phyloP scores from a whole-genome alignment of 2,329 filamentous ascomycete genomes.

The Aureobasidium sp. region DNA sequence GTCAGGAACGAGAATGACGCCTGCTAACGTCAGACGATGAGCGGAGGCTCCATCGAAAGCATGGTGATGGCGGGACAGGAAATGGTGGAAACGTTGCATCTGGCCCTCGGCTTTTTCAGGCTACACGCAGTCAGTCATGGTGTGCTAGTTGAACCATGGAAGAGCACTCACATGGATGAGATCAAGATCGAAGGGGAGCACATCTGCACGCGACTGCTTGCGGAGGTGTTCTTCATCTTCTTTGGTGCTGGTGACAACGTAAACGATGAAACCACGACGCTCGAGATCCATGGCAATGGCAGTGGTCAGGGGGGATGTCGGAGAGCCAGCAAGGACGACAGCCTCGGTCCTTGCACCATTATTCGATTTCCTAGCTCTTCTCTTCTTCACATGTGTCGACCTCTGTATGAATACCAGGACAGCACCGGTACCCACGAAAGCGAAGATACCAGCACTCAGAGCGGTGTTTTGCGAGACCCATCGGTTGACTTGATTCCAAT shows the following conservation, averaged over 20 bases:
- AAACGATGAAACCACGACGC: conserved; percentile 85
- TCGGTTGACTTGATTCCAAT: conserved; percentile 50
- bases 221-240: conserved; percentile 78
- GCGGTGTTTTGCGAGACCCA: conserved; percentile 69
- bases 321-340: conserved; percentile 78
- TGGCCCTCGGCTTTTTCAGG: conserved; percentile 58
- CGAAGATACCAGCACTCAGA: conserved; percentile 59
- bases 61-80: conserved; percentile 65
- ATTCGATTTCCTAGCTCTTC: conserved; percentile 66
- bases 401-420: conserved; percentile 50
- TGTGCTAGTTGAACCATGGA: conserved; percentile 10
- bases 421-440: conserved; percentile 58
- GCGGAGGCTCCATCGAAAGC: conserved; percentile 67
- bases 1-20: conserved; percentile 74
- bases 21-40: conserved; percentile 67
- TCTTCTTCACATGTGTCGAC: conserved; percentile 51
- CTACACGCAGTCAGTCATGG: conserved; percentile 32
- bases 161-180: conserved; percentile 59
- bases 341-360: conserved; percentile 87
- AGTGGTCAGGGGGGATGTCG: conserved; percentile 71
- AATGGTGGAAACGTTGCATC: conserved; percentile 61
- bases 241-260: conserved; percentile 72
- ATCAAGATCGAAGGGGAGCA: conserved; percentile 73
- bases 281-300: conserved; percentile 81
- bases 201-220: conserved; percentile 67